These are phyloP conservation scores for Fusarium praegraminearum DNA, from an alignment of 2,329 filamentous ascomycete species.

Conservation along the genomic window DNA sequence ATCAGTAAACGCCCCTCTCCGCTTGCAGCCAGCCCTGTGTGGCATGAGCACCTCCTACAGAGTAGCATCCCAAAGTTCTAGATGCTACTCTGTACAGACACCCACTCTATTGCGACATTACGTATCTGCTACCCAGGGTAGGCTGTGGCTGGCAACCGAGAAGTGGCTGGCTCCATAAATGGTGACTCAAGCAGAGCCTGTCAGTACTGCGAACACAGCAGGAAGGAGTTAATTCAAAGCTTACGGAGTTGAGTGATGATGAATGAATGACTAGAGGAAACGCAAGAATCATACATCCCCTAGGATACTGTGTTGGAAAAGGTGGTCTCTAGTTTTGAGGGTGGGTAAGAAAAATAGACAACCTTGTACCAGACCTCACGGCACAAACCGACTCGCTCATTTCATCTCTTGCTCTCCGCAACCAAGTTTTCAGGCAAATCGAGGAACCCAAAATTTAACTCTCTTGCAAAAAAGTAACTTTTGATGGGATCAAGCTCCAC, in stretches of 20 bases:
- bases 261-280: neutral
- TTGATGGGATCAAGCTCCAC: neutral
- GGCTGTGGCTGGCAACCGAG: conserved; percentile 18
- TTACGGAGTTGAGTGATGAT: neutral
- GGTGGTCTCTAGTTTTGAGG: neutral
- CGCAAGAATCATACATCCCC: neutral
- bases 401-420: neutral
- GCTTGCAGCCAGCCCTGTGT: conserved; percentile 38
- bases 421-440: neutral
- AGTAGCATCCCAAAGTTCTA: neutral
- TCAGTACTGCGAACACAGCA: neutral
- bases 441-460: neutral
- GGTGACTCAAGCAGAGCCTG: conserved; percentile 5
- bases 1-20: conserved; percentile 1
- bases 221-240: neutral
- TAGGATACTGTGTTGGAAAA: neutral
- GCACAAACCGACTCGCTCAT: neutral
- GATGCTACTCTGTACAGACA: neutral
- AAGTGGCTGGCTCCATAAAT: conserved; percentile 15
- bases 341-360: neutral
- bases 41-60: conserved; percentile 11
- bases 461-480: neutral
- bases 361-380: neutral
- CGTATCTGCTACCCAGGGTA: conserved; percentile 7
- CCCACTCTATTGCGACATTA: conserved; percentile 22